Conservation (phyloP, 306 rosid species). For the Ceratonia siliqua region DNA sequence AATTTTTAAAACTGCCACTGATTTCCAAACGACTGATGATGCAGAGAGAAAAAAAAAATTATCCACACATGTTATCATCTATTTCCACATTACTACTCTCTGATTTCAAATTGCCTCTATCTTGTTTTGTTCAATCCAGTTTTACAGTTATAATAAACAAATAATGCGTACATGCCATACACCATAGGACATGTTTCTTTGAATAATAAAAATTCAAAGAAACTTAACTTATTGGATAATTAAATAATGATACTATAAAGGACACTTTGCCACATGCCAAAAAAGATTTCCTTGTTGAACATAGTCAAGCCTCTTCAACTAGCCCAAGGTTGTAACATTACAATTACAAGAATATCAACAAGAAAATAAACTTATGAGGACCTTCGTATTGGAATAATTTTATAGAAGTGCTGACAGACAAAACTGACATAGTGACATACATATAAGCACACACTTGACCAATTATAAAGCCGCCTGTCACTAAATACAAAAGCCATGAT, state of each 20-base stretch:
- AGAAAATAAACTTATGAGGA: not conserved
- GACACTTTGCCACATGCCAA: not conserved
- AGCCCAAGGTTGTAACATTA: conserved; percentile 4
- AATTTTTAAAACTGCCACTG: not conserved
- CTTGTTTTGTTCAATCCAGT: not conserved
- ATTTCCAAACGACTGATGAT: not conserved
- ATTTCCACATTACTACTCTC: not conserved
- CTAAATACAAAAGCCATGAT: not conserved
- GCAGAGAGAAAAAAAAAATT: not conserved
- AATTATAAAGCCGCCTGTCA: not conserved
- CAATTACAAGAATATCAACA: not conserved
- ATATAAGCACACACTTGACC: not conserved
- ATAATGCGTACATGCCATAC: not conserved
- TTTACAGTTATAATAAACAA: not conserved
- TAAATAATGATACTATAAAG: not conserved
- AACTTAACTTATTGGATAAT: not conserved
- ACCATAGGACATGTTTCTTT: not conserved
- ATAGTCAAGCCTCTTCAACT: not conserved
- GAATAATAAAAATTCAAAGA: not conserved
- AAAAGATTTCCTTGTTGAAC: not conserved
- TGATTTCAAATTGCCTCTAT: not conserved
- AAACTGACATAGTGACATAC: conserved; percentile 26
- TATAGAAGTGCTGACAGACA: not conserved
- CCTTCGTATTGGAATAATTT: conserved; percentile 18
- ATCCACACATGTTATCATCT: not conserved